phyloP scores from a whole-genome alignment of 1,139 yeast genomes.

The Taiozyma onychis region DNA sequence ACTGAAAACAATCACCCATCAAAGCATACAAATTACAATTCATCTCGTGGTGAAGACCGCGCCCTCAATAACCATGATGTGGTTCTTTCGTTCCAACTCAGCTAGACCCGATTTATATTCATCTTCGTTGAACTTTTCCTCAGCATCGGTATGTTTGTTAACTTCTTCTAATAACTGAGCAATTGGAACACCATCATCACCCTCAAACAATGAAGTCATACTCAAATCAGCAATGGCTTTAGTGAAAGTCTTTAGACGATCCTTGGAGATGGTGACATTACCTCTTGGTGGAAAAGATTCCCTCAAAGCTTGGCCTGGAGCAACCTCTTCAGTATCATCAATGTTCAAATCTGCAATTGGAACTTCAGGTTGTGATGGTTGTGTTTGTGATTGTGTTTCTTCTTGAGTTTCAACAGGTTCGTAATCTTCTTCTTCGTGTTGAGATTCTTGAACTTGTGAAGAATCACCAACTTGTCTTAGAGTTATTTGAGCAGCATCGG shows the following conservation, averaged over 20 bases:
- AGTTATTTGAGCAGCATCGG: background rate
- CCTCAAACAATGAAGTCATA: conserved; percentile 40
- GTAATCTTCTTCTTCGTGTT: conserved; percentile 22
- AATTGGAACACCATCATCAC: conserved; percentile 39
- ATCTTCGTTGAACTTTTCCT: conserved; percentile 46
- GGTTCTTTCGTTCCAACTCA: conserved; percentile 48
- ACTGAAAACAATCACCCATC: background rate
- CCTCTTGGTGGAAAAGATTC: conserved; percentile 2
- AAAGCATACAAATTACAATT: background rate
- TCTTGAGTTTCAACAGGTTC: conserved; percentile 14
- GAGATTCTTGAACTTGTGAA: conserved; percentile 18
- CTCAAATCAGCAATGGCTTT: conserved; percentile 41
- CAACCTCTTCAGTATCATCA: background rate
- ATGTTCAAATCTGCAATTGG: background rate
- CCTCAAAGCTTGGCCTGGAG: conserved; percentile 1
- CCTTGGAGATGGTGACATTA: conserved; percentile 37
- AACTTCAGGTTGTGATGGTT: conserved; percentile 2
- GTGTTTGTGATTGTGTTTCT: conserved; percentile 6
- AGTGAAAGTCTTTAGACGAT: conserved; percentile 42
- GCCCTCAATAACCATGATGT: conserved; percentile 50
- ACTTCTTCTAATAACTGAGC: conserved; percentile 39
- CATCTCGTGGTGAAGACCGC: conserved; percentile 1
- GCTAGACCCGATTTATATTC: conserved; percentile 53
- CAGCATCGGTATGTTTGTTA: conserved; percentile 52
- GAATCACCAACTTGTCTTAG: conserved; percentile 22